These are phyloP conservation scores for Aspergillus melleus DNA, from an alignment of 2,329 filamentous ascomycete genomes.

Conservation along the genomic window DNA sequence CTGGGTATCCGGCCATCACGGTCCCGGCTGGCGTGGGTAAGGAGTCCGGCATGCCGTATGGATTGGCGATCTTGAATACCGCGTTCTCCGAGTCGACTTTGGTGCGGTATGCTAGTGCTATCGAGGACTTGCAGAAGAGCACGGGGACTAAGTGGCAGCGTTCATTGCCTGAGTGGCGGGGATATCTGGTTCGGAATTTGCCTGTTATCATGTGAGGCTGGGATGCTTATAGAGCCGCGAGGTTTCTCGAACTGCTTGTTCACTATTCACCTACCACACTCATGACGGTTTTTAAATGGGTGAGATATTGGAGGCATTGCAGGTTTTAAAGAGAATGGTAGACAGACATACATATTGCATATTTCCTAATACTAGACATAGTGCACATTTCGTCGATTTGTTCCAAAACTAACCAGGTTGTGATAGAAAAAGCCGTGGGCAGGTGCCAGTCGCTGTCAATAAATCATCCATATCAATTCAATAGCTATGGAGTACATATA, in stretches of 20 bases:
- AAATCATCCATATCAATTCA: too few species aligned
- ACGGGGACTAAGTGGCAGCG: conserved; percentile 49
- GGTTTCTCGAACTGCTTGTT: too few species aligned
- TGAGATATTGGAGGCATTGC: too few species aligned
- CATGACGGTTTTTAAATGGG: too few species aligned
- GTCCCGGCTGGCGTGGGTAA: conserved; percentile 61
- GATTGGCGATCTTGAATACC: conserved; percentile 60
- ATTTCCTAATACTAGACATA: neutral
- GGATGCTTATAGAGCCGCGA: too few species aligned
- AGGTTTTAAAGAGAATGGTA: neutral
- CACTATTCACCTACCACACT: too few species aligned
- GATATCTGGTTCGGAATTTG: conserved; percentile 46
- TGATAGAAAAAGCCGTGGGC: too few species aligned
- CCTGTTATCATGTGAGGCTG: conserved; percentile 29
- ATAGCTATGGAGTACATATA: too few species aligned
- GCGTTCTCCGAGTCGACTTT: conserved; percentile 61
- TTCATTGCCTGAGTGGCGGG: conserved; percentile 54
- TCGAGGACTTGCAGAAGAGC: conserved; percentile 57
- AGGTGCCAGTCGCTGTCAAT: too few species aligned
- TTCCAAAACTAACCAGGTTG: too few species aligned
- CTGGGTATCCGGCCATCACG: conserved; percentile 72
- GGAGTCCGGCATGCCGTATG: conserved; percentile 61
- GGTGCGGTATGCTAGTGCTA: conserved; percentile 63
- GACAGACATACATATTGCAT: neutral
- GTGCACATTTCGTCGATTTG: neutral